Conservation (phyloP, 441 rosid genomes). For the Euphorbia corollata region DNA sequence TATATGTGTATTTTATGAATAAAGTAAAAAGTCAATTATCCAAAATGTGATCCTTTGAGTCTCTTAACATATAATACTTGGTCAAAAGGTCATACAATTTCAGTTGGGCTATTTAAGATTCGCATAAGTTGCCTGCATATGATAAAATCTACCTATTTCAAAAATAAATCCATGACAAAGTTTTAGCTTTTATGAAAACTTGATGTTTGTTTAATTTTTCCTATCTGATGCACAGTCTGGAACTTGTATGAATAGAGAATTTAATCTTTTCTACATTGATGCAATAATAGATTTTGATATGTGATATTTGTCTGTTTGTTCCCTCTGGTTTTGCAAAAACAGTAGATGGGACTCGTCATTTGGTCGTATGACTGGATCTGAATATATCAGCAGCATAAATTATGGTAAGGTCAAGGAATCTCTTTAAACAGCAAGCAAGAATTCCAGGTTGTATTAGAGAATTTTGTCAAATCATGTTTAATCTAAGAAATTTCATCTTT, state of each 20-base stretch:
- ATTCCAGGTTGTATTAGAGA: constrained; percentile 1
- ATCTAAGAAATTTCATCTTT: neutral
- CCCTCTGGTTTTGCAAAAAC: constrained; percentile 24
- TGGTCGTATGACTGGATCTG: constrained; percentile 70
- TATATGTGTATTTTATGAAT: no score
- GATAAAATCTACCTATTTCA: neutral
- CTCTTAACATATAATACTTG: no score
- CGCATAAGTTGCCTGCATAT: neutral
- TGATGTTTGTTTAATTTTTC: neutral
- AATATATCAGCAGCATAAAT: constrained; percentile 56
- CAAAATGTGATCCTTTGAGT: no score
- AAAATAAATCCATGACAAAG: constrained; percentile 1
- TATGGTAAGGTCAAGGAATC: constrained; percentile 40
- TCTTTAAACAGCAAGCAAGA: constrained; percentile 11
- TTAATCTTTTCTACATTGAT: neutral
- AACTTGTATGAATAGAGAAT: constrained; percentile 9
- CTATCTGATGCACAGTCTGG: neutral
- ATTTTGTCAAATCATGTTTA: constrained; percentile 2
- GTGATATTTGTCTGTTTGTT: constrained; percentile 16
- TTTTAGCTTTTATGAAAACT: neutral
- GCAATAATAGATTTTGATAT: constrained; percentile 12
- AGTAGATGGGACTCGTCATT: constrained; percentile 82
- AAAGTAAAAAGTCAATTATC: no score
- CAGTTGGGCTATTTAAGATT: neutral
- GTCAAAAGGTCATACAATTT: constrained; percentile 1